phyloP scores from a whole-genome alignment of 2,329 filamentous ascomycete species.

The Rhynchosporium graminicola region DNA sequence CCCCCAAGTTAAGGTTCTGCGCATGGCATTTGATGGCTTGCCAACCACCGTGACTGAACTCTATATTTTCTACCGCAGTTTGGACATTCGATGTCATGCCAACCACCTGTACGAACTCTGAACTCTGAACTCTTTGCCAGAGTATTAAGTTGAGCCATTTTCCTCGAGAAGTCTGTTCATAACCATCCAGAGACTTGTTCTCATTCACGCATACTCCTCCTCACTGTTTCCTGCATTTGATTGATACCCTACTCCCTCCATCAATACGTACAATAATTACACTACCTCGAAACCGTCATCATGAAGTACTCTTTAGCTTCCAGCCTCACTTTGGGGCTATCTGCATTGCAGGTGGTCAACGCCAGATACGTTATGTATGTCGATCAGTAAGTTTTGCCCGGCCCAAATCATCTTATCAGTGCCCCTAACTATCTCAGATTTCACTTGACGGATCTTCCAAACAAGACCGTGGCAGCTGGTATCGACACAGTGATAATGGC shows the following conservation, averaged over 20 bases:
- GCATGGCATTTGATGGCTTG: neutral
- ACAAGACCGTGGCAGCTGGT: conserved; percentile 25
- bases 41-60: neutral
- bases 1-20: neutral
- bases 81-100: neutral
- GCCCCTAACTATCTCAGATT: conserved; percentile 4
- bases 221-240: neutral
- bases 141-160: neutral
- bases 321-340: conserved; percentile 16
- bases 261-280: neutral
- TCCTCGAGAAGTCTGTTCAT: neutral
- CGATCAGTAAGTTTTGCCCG: conserved; percentile 15
- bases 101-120: too few relatives aligned
- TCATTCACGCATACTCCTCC: neutral
- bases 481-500: conserved; percentile 30
- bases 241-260: neutral
- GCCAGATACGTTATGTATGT: conserved; percentile 23
- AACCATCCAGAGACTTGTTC: neutral
- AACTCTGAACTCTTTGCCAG: neutral
- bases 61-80: neutral
- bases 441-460: conserved; percentile 23
- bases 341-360: conserved; percentile 14
- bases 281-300: neutral
- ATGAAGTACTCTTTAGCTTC: conserved; percentile 22
- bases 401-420: neutral